A percentile compares a stretch with the other conserved stretches of the same genome.
Evolutionary conservation across 192 early-diverging fungal species (phyloP).

Genomic region (Ambispora gerdemannii): DNA sequence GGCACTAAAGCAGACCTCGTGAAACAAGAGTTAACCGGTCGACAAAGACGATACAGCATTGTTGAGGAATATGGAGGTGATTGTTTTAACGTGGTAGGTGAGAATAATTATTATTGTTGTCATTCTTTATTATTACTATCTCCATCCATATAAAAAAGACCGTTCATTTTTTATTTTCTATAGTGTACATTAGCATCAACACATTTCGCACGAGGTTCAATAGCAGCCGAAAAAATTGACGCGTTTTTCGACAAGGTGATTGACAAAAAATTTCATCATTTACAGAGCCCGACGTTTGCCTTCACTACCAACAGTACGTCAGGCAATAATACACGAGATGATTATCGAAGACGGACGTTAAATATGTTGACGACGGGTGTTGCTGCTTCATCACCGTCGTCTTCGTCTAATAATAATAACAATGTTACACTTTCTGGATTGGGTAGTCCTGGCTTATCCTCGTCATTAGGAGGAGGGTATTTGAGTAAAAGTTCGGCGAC

Average conservation of each 20-base stretch:
- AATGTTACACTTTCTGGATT: background rate
- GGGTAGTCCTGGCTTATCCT: background rate
- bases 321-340: background rate
- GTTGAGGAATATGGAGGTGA: constrained; percentile 29
- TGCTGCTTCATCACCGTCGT: background rate
- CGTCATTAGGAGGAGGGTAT: background rate
- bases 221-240: constrained; percentile 18
- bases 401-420: background rate
- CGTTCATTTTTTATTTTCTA: too few relatives aligned
- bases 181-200: constrained; percentile 25
- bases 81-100: constrained; percentile 26
- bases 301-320: background rate
- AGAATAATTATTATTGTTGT: background rate
- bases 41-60: constrained; percentile 29
- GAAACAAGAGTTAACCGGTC: constrained; percentile 28
- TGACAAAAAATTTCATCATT: constrained; percentile 19
- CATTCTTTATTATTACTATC: background rate
- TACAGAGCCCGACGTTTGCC: constrained; percentile 2
- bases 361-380: background rate
- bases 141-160: too few relatives aligned
- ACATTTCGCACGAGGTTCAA: constrained; percentile 15
- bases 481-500: background rate
- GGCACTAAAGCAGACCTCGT: constrained; percentile 28
- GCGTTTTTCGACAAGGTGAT: constrained; percentile 29
- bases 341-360: constrained; percentile 10